Evolutionary conservation across 495 filamentous ascomycete species (phyloP).

Genomic region (Penicillium silybi): DNA sequence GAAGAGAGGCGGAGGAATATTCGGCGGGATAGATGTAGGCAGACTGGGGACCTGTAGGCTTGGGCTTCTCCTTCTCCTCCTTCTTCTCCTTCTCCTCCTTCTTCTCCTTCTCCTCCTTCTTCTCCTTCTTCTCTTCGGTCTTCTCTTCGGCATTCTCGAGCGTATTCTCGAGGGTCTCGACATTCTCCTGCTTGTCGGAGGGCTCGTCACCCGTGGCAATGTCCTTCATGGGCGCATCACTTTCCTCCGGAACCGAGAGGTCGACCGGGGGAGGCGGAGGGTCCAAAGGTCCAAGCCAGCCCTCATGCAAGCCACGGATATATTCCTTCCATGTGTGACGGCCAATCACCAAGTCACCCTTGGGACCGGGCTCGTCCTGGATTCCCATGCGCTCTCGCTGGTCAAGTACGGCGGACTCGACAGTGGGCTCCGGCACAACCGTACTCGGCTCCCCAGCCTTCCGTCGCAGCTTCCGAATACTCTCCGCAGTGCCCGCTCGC

Average conservation of each 20-base stretch:
- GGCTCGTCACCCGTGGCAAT: slow-evolving; percentile 21
- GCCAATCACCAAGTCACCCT: slow-evolving; percentile 84
- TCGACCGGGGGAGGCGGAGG: slow-evolving; percentile 28
- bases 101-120: slow-evolving; percentile 36
- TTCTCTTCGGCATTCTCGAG: slow-evolving; percentile 16
- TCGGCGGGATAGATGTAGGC: slow-evolving; percentile 67
- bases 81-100: too few relatives aligned
- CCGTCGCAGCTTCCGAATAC: slow-evolving; percentile 64
- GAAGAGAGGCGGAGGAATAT: slow-evolving; percentile 60
- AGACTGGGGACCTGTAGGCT: slow-evolving; percentile 39
- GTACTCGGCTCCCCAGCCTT: slow-evolving; percentile 48
- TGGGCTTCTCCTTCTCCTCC: slow-evolving; percentile 50
- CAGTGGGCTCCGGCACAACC: slow-evolving; percentile 30
- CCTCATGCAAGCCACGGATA: slow-evolving; percentile 86
- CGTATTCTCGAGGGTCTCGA: slow-evolving; percentile 19
- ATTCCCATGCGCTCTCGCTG: slow-evolving; percentile 59
- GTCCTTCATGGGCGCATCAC: slow-evolving; percentile 29
- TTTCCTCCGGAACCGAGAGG: slow-evolving; percentile 16
- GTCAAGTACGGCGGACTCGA: slow-evolving; percentile 53
- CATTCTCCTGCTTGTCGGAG: slow-evolving; percentile 10
- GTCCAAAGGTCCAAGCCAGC: slow-evolving; percentile 86
- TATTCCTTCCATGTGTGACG: slow-evolving; percentile 98
- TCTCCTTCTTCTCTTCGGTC: slow-evolving; percentile 35
- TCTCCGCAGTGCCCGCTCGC: slow-evolving; percentile 74
- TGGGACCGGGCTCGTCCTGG: slow-evolving; percentile 63